Conservation (phyloP, 2,329 filamentous ascomycete species). For the Fusarium temperatum region DNA sequence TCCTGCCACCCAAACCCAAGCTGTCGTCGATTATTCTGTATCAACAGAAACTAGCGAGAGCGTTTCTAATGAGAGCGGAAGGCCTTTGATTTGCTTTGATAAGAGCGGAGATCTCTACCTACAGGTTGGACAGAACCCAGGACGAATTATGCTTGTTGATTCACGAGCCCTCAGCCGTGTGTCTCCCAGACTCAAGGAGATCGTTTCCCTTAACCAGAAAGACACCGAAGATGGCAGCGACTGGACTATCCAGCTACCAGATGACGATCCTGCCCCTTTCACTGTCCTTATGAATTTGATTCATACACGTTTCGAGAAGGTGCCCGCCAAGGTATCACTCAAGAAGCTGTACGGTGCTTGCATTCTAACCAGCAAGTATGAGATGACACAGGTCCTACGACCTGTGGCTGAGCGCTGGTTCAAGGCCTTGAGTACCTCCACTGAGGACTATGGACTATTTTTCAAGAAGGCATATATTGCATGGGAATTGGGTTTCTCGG, state of each 20-base stretch:
- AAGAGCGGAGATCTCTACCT: conserved; percentile 11
- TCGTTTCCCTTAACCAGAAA: neutral
- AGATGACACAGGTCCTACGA: conserved; percentile 16
- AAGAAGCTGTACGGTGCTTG: conserved; percentile 13
- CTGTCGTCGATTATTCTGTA: neutral
- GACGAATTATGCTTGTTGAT: conserved; percentile 13
- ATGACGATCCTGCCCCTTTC: conserved; percentile 10
- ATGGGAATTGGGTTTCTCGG: conserved; percentile 24
- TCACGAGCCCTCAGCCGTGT: conserved; percentile 21
- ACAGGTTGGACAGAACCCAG: neutral
- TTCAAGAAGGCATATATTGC: conserved; percentile 14
- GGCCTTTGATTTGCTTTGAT: conserved; percentile 1
- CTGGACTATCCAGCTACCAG: conserved; percentile 6
- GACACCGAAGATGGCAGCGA: neutral
- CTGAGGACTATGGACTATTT: neutral
- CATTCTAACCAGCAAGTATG: conserved; percentile 26
- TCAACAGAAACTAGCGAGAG: neutral
- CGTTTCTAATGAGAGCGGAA: neutral
- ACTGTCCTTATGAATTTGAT: conserved; percentile 12
- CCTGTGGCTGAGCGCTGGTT: conserved; percentile 27
- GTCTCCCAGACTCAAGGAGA: neutral
- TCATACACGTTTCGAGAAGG: conserved; percentile 11
- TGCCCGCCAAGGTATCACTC: neutral
- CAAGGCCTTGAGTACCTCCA: neutral
- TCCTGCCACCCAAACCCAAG: no score